A percentile compares a stretch with the other conserved stretches of the same genome.
These are phyloP conservation scores for Pseudopyricularia javanii DNA, from an alignment of 2,329 filamentous ascomycete species.

Conservation along the genomic window DNA sequence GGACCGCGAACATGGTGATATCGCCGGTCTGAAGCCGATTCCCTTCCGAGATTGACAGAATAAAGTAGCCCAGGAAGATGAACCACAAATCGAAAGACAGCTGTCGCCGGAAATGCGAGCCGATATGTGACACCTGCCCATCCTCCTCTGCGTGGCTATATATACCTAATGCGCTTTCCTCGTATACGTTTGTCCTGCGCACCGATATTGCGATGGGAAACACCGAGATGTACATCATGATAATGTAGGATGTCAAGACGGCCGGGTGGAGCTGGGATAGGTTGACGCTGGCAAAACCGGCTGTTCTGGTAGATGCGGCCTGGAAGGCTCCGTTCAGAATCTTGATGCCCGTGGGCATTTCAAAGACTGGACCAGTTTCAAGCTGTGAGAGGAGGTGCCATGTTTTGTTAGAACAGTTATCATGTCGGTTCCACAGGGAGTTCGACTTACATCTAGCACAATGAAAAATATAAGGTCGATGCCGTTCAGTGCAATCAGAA, in stretches of 20 bases:
- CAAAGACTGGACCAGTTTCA: slow-evolving; percentile 54
- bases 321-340: slow-evolving; percentile 85
- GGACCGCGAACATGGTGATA: slow-evolving; percentile 55
- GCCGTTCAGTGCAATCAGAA: slow-evolving; percentile 70
- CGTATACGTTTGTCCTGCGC: slow-evolving; percentile 89
- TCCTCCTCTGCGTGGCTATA: slow-evolving; percentile 40
- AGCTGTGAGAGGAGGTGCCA: slow-evolving; percentile 36
- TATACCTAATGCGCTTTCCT: slow-evolving; percentile 75
- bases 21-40: slow-evolving; percentile 46
- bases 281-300: slow-evolving; percentile 76
- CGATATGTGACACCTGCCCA: slow-evolving; percentile 68
- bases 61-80: slow-evolving; percentile 84
- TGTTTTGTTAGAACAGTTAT: background rate
- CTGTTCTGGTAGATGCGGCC: slow-evolving; percentile 77
- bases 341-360: slow-evolving; percentile 59
- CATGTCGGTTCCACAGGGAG: background rate
- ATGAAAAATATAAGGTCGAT: slow-evolving; percentile 86
- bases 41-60: slow-evolving; percentile 84
- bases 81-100: slow-evolving; percentile 98
- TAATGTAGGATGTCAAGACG: slow-evolving; percentile 84
- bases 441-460: slow-evolving; percentile 63
- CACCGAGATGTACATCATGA: slow-evolving; percentile 99
- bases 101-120: slow-evolving; percentile 81
- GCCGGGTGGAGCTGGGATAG: slow-evolving; percentile 71
- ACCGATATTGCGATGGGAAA: slow-evolving; percentile 95